Base-by-base conservation (phyloP, 169 alveolate species). In the Plasmodium blacklocki region DNA sequence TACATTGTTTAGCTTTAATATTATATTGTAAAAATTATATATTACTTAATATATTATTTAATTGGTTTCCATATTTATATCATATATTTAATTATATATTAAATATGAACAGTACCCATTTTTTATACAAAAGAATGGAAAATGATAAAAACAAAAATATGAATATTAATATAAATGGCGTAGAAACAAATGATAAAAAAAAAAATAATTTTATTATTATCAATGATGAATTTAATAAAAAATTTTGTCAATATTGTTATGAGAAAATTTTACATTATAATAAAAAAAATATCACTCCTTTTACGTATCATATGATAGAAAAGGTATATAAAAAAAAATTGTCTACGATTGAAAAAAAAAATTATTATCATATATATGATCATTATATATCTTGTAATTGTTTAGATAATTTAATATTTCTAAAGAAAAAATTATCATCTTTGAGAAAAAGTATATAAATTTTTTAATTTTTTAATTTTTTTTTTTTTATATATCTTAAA, bases 11-110 rank as follows among this genome's bases (percentile, higher is more conserved):
- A 18, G 92, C 92, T 11, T 60, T 86, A 72, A 60, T 56, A 29
- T 18, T 86, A 63, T 86, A 86, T 54, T 86, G 92, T 21, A 86
- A 86, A 86, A 86, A 86, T 86, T 86, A 86, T 73, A 58, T 86
- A 11, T 26, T 86, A 43, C 23, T 86, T 18, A 86, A 86, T 19
- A 86, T 86, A 50, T 26, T 86, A 15, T 45, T 86, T 64, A 86
- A 64, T 58, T 14, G 71, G 9, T 86, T 86, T 72, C 92, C 92
- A 19, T 74, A 67, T 64, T 60, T 86, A 21, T 50, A 70, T 64
- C 92, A 86, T 56, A 73, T 86, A 14, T 15, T 86, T 63, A 86
- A 86, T 54, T 86, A 86, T 60, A 63, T 86, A 62, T 54, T 86
- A 50, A 86, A 86, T 71, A 86, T 86, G 92, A 86, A 86, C 54